A percentile compares a stretch with the other conserved stretches of the same genome.
These are phyloP conservation scores for Globisporangium irregulare DNA, from an alignment of 352 stramenopile genomes.

Conservation along the genomic window DNA sequence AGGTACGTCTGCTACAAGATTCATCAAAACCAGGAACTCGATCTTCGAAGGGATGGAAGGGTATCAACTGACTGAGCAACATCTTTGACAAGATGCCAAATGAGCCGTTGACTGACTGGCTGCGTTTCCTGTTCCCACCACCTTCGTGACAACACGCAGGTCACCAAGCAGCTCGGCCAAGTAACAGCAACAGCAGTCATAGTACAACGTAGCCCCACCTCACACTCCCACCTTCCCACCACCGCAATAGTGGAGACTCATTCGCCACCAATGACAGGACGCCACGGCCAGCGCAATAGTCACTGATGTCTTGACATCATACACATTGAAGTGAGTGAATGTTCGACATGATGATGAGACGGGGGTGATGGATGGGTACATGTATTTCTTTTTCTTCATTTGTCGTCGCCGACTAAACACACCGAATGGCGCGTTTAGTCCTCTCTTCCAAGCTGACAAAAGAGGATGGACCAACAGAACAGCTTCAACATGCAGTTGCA, in stretches of 20 bases:
- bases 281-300: background rate
- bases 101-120: background rate
- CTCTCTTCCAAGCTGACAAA: background rate
- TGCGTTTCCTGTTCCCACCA: background rate
- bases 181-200: background rate
- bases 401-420: background rate
- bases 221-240: background rate
- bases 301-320: background rate
- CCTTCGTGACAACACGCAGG: background rate
- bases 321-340: background rate
- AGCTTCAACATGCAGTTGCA: conserved; percentile 4
- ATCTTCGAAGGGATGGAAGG: background rate
- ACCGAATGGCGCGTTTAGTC: background rate
- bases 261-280: background rate
- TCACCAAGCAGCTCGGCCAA: background rate
- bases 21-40: background rate
- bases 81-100: background rate
- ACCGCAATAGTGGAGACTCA: background rate
- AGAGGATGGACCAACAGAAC: background rate
- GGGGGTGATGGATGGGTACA: background rate
- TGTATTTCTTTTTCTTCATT: background rate
- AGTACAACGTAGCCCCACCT: background rate
- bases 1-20: background rate
- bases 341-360: background rate
- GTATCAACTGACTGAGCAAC: background rate